Evolutionary conservation across 805 yeast genomes (phyloP).

Genomic region (Starmerella khaoyaiensis): DNA sequence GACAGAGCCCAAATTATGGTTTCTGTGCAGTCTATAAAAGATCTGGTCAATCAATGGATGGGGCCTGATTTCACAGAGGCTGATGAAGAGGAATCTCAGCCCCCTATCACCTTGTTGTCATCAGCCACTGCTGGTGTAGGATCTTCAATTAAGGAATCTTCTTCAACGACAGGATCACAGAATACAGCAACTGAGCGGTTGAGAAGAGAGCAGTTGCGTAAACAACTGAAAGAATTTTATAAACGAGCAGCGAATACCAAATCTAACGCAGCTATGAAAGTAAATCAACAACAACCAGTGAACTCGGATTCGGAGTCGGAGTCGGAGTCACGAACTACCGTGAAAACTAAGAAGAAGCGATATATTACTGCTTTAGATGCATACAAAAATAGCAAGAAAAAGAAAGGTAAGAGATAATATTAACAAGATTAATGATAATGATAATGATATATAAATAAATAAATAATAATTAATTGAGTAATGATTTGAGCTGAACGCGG

Average conservation of each 20-base stretch:
- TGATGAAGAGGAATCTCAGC: conserved; percentile 7
- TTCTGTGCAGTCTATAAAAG: conserved; percentile 16
- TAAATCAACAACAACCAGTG: neutral
- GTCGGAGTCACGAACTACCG: conserved; percentile 9
- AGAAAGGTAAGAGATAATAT: neutral
- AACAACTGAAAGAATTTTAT: neutral
- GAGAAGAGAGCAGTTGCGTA: conserved; percentile 1
- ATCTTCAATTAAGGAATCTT: neutral
- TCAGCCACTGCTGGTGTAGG: conserved; percentile 2
- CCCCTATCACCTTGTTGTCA: neutral
- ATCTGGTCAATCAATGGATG: conserved; percentile 18
- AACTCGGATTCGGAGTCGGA: conserved; percentile 13
- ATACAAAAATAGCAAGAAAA: conserved; percentile 11
- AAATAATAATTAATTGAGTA: conserved; percentile 4
- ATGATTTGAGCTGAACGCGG: conserved; percentile 9
- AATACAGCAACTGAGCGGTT: conserved; percentile 9
- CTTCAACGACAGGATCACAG: conserved; percentile 13
- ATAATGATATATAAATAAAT: neutral
- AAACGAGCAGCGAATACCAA: neutral
- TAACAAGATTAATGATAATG: too few relatives aligned
- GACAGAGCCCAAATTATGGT: conserved; percentile 19
- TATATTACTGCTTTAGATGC: conserved; percentile 12
- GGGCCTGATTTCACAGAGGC: conserved; percentile 11
- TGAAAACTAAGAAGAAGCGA: conserved; percentile 1
- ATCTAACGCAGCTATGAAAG: too few relatives aligned